Base-by-base conservation (phyloP, 192 early-diverging fungal species). In the Coemansia sp. region DNA sequence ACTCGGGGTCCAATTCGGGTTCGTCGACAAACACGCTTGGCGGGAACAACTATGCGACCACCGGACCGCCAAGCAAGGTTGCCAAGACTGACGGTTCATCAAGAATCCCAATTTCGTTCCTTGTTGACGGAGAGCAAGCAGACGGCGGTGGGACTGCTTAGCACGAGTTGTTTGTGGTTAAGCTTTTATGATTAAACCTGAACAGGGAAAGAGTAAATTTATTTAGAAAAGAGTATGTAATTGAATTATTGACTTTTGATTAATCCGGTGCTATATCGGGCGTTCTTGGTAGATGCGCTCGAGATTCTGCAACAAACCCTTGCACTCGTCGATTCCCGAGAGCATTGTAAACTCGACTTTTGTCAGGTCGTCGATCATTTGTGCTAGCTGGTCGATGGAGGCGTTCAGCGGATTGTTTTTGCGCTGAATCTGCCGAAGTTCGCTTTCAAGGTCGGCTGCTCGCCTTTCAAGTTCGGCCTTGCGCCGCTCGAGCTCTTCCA, bases 341-440 rank as follows among this genome's bases (percentile, higher is more conserved):
- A 76, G 57, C 73, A 70, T 76, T 24, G 63, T 62, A 47, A 46
- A 55, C 50, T 76, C 73, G 59, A 66, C 67, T 21, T 49, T 63
- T 34, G 67, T 66, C 55, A 76, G 34, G 9, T 70, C 60, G 10
- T 76, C 73, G 33, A 76, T 62, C 67, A 70, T 69, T 14, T 62
- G 59, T 0, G 63, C 37, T 27, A 76, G 67, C 23, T 55, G 60
- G 22, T 66, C 63, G 40, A 76, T 76, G 4, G 63, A 66, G 17
- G 55, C 37, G 9, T 66, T 57, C 39, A 62, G 53, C 7, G 67
- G 67, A 30, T 66, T 66, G 56, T 66, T 69, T 40, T 66, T 55
- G 45, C 62, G 51, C 57, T 76, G 73, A 4, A 66, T 30, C 33
- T 22, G n/a, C 3, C 47, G 49, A 30, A 76, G 47, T 53, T 76